Percentiles rank a stretch among this genome's conserved stretches.
These are phyloP conservation scores for Chenopodium quinoa DNA, from an alignment of 148 eudicot species.

Conservation along the genomic window DNA sequence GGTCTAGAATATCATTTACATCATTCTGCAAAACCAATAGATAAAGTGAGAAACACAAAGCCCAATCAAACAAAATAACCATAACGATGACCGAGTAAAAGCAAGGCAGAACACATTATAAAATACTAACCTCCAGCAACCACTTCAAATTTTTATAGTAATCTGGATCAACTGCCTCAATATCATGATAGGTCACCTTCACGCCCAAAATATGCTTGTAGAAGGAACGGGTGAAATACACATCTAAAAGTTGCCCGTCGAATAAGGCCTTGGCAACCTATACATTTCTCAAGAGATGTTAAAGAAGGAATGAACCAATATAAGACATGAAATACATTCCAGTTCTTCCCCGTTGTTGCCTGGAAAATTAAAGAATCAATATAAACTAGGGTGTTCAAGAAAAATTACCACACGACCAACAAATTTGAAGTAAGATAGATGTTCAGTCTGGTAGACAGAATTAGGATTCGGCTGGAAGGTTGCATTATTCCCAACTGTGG, in stretches of 20 bases:
- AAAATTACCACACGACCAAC: conserved; percentile 94
- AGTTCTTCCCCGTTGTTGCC: not conserved
- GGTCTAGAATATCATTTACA: conserved; percentile 86
- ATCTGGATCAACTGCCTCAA: conserved; percentile 99
- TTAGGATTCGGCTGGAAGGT: conserved; percentile 99
- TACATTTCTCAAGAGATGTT: conserved; percentile 5
- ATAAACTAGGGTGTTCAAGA: conserved; percentile 3
- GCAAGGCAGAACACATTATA: not conserved
- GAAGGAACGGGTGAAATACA: conserved; percentile 94
- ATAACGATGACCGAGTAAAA: not conserved
- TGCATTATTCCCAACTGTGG: conserved; percentile 91
- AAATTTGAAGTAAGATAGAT: conserved; percentile 94
- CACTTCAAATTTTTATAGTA: conserved; percentile 96
- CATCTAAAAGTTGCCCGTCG: conserved; percentile 96
- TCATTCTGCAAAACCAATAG: conserved; percentile 63
- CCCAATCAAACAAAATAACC: not conserved
- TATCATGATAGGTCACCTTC: conserved; percentile 98
- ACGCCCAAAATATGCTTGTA: conserved; percentile 98
- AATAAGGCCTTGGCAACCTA: conserved; percentile 97
- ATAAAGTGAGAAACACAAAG: not conserved
- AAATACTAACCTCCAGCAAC: conserved; percentile 85
- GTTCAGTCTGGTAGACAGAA: conserved; percentile 97
- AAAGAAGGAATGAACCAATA: not conserved
- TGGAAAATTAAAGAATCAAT: not conserved
- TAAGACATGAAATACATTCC: not conserved